Evolutionary conservation across 176 grass and related monocot genomes (phyloP).

Genomic region (Carex parvula): DNA sequence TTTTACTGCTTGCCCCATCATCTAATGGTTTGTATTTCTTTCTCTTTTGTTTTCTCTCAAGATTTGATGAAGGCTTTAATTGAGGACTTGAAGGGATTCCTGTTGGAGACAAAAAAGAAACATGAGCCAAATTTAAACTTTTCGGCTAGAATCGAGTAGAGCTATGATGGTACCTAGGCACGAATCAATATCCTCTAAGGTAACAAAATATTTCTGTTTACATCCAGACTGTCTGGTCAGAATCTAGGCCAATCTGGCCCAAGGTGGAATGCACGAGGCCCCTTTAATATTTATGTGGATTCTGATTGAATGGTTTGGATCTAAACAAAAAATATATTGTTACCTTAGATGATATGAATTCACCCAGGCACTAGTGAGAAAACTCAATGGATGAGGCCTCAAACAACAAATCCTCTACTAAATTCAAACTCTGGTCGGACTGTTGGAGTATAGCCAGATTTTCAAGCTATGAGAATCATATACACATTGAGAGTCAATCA

Average conservation of each 20-base stretch:
- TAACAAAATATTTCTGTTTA: too few species aligned
- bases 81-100: background rate
- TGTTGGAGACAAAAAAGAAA: background rate
- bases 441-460: background rate
- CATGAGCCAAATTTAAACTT: background rate
- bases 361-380: background rate
- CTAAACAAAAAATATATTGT: too few species aligned
- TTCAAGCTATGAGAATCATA: too few species aligned
- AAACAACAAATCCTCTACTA: background rate
- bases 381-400: background rate
- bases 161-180: background rate
- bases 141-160: background rate
- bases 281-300: too few species aligned
- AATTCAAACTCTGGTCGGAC: background rate
- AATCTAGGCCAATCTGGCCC: too few species aligned
- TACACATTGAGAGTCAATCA: too few species aligned
- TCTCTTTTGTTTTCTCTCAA: background rate
- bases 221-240: too few species aligned
- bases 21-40: slow-evolving; percentile 18
- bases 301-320: too few species aligned
- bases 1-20: background rate
- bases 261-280: too few species aligned
- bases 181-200: too few species aligned
- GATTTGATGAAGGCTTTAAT: background rate
- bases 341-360: too few species aligned